These are phyloP conservation scores for Gyromitra esculenta DNA, from an alignment of 2,329 filamentous ascomycete species.

Conservation along the genomic window DNA sequence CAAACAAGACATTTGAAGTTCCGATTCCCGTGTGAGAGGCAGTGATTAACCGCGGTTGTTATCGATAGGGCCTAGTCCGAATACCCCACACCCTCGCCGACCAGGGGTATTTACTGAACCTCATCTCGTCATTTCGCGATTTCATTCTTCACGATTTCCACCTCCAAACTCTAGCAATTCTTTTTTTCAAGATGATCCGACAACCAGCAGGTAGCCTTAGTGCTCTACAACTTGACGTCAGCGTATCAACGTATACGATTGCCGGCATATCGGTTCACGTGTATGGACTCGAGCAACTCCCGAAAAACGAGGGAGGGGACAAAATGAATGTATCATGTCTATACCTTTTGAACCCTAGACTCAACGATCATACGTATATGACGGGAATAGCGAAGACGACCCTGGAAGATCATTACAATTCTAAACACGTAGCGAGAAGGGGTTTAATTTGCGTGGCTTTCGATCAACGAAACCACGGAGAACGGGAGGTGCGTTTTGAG, in stretches of 20 bases:
- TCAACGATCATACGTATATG: conserved; percentile 78
- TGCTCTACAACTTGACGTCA: conserved; percentile 28
- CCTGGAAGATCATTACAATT: conserved; percentile 65
- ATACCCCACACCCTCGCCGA: not conserved
- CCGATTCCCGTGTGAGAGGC: conserved; percentile 15
- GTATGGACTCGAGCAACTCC: conserved; percentile 66
- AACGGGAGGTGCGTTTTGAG: conserved; percentile 70
- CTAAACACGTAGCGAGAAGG: conserved; percentile 58
- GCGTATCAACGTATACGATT: conserved; percentile 37
- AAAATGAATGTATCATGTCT: conserved; percentile 35
- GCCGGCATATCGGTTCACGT: conserved; percentile 40
- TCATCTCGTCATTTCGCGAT: not conserved
- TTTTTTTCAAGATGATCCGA: conserved; percentile 6
- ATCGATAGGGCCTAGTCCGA: conserved; percentile 7
- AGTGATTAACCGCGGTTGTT: conserved; percentile 39
- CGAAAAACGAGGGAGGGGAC: conserved; percentile 63
- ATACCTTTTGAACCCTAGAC: conserved; percentile 81
- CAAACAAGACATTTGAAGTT: not conserved
- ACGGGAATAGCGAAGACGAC: conserved; percentile 74
- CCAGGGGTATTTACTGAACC: not conserved
- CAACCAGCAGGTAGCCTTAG: conserved; percentile 21
- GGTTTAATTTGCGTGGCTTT: conserved; percentile 84
- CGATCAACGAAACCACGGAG: conserved; percentile 93
- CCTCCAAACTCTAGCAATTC: not conserved
- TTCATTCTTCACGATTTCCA: not conserved